A percentile compares a stretch with the other conserved stretches of the same genome.
phyloP scores from a whole-genome alignment of 768 basidiomycete genomes.

The Boletus coccyginus region DNA sequence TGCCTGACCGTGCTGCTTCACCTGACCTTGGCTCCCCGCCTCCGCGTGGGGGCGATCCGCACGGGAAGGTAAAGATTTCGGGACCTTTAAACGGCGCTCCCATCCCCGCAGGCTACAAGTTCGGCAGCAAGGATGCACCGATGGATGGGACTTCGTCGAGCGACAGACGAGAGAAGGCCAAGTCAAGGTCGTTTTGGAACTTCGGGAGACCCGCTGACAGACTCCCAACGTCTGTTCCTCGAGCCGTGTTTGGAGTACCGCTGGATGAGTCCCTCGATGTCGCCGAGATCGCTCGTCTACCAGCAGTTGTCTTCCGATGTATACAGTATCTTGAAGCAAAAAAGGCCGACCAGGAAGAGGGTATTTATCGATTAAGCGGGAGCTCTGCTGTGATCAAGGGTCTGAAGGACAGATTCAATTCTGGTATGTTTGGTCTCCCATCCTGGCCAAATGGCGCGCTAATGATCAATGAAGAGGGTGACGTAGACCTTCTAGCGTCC shows the following conservation, averaged over 20 bases:
- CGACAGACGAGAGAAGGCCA: constrained; percentile 88
- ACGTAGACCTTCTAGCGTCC: constrained; percentile 81
- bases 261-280: constrained; percentile 87
- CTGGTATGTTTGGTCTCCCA: constrained; percentile 48
- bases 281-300: constrained; percentile 85
- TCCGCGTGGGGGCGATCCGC: constrained; percentile 48
- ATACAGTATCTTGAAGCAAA: constrained; percentile 95
- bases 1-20: constrained; percentile 37
- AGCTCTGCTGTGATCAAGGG: constrained; percentile 94
- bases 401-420: constrained; percentile 90
- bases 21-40: constrained; percentile 53
- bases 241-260: constrained; percentile 86
- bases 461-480: constrained; percentile 68
- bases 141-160: constrained; percentile 40
- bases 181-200: constrained; percentile 91
- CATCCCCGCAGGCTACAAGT: constrained; percentile 88
- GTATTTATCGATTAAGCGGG: constrained; percentile 93
- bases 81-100: constrained; percentile 82
- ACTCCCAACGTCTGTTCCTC: constrained; percentile 41
- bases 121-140: constrained; percentile 70
- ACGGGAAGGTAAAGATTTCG: constrained; percentile 81
- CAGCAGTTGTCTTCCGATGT: constrained; percentile 91
- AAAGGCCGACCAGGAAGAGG: constrained; percentile 94
- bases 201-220: constrained; percentile 68
- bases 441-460: constrained; percentile 4